phyloP scores from a whole-genome alignment of 2,329 filamentous ascomycete species.

The Byssochlamys sp. region DNA sequence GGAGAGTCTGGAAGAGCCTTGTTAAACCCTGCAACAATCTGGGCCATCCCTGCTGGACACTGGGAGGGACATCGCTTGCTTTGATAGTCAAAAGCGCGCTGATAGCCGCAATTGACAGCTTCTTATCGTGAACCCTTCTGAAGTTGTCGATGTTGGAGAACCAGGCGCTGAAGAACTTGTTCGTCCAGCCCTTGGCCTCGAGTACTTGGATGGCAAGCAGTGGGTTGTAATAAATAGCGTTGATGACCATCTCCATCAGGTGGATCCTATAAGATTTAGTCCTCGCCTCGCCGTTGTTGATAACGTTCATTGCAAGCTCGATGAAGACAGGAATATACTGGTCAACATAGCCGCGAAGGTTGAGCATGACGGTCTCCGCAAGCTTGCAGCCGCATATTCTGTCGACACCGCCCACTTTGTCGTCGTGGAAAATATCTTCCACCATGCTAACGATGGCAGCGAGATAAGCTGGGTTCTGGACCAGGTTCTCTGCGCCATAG shows the following conservation, averaged over 20 bases:
- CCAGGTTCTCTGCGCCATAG: slow-evolving; percentile 71
- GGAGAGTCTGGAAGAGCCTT: slow-evolving; percentile 81
- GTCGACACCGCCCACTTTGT: slow-evolving; percentile 86
- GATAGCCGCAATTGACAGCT: slow-evolving; percentile 90
- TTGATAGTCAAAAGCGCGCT: slow-evolving; percentile 70
- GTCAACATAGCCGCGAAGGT: slow-evolving; percentile 78
- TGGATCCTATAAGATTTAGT: slow-evolving; percentile 92
- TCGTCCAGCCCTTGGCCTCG: slow-evolving; percentile 89
- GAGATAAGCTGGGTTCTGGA: slow-evolving; percentile 76
- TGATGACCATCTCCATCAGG: slow-evolving; percentile 98
- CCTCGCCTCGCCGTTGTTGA: slow-evolving; percentile 64
- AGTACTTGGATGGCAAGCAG: slow-evolving; percentile 72
- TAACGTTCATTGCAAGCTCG: slow-evolving; percentile 73
- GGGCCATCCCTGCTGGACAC: slow-evolving; percentile 91
- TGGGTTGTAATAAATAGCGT: slow-evolving; percentile 95
- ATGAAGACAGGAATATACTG: slow-evolving; percentile 83
- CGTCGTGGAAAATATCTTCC: slow-evolving; percentile 82
- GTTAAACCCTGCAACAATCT: slow-evolving; percentile 81
- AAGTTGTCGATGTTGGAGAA: slow-evolving; percentile 93
- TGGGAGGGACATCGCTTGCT: slow-evolving; percentile 74
- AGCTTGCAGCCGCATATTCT: slow-evolving; percentile 96
- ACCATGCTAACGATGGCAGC: slow-evolving; percentile 89
- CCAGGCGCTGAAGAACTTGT: slow-evolving; percentile 98
- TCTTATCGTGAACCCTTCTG: slow-evolving; percentile 93
- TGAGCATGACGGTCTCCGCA: slow-evolving; percentile 93